Evolutionary conservation across 495 filamentous ascomycete genomes (phyloP).

Genomic region (Penicillium atrosanguineum): DNA sequence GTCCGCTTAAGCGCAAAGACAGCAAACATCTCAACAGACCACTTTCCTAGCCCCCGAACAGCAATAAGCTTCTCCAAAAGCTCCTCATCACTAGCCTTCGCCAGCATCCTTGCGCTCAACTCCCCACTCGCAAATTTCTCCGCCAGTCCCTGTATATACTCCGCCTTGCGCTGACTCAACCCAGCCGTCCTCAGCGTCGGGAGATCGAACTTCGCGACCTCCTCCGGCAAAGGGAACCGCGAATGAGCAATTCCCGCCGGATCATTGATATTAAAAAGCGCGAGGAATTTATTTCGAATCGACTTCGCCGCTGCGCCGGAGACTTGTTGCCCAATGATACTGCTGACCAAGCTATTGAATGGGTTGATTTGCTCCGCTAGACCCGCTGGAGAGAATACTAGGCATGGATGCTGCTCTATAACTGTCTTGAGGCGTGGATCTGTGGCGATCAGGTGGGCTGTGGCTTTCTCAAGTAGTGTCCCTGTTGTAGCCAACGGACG

Average conservation of each 20-base stretch:
- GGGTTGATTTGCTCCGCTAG: constrained; percentile 83
- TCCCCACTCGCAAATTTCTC: constrained; percentile 75
- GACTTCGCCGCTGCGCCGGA: constrained; percentile 85
- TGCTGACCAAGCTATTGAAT: constrained; percentile 74
- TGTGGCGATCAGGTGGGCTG: constrained; percentile 70
- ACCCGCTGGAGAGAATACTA: constrained; percentile 76
- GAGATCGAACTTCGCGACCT: constrained; percentile 61
- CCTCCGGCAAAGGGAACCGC: constrained; percentile 71
- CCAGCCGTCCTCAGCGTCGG: constrained; percentile 75
- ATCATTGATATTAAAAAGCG: constrained; percentile 57
- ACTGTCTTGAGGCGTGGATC: constrained; percentile 72
- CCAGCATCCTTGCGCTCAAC: constrained; percentile 70
- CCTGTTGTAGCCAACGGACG: constrained; percentile 61
- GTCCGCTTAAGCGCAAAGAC: constrained; percentile 86
- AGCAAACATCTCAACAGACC: constrained; percentile 98
- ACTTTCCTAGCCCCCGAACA: constrained; percentile 81
- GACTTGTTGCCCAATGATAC: constrained; percentile 95
- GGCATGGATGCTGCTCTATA: constrained; percentile 72
- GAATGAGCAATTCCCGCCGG: constrained; percentile 18
- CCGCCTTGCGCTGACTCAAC: constrained; percentile 87
- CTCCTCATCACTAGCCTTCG: constrained; percentile 79
- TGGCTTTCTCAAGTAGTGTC: constrained; percentile 73
- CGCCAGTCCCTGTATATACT: constrained; percentile 84
- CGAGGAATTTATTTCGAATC: constrained; percentile 82
- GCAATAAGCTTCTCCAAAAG: constrained; percentile 76